Percentiles rank a stretch among this genome's conserved stretches.
These are phyloP conservation scores for Fusarium decemcellulare DNA, from an alignment of 2,329 filamentous ascomycete genomes.

Conservation along the genomic window DNA sequence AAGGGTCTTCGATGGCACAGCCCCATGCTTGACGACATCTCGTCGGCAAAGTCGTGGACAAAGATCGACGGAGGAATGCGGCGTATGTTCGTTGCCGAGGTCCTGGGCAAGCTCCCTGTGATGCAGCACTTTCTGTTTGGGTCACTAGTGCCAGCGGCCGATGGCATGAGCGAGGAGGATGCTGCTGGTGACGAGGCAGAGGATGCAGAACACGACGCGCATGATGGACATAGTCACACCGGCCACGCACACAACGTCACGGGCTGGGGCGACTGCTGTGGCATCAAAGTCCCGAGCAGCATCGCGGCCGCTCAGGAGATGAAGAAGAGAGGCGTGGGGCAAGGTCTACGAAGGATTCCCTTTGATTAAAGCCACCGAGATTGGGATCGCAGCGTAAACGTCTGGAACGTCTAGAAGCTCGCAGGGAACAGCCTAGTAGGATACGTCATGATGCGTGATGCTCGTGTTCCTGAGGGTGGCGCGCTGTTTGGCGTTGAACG, in stretches of 20 bases:
- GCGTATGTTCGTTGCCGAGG: slow-evolving; percentile 96
- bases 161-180: slow-evolving; percentile 83
- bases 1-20: slow-evolving; percentile 96
- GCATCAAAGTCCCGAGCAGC: slow-evolving; percentile 96
- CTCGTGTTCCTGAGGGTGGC: slow-evolving; percentile 3
- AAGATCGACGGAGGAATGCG: slow-evolving; percentile 97
- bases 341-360: slow-evolving; percentile 79
- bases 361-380: slow-evolving; percentile 74
- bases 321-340: slow-evolving; percentile 77
- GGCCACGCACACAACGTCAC: slow-evolving; percentile 75
- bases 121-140: slow-evolving; percentile 99
- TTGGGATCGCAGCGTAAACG: background rate
- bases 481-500: background rate
- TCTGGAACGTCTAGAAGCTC: slow-evolving; percentile 6
- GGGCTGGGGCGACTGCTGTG: slow-evolving; percentile 96
- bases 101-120: slow-evolving; percentile 92
- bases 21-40: slow-evolving; percentile 99
- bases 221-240: slow-evolving; percentile 72
- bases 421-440: slow-evolving; percentile 1
- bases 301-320: slow-evolving; percentile 92
- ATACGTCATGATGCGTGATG: slow-evolving; percentile 1
- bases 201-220: slow-evolving; percentile 65
- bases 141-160: slow-evolving; percentile 81
- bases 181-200: slow-evolving; percentile 62
- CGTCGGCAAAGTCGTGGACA: slow-evolving; percentile 86